Evolutionary conservation across 495 filamentous ascomycete genomes (phyloP).

Genomic region (Neurospora hispaniola): DNA sequence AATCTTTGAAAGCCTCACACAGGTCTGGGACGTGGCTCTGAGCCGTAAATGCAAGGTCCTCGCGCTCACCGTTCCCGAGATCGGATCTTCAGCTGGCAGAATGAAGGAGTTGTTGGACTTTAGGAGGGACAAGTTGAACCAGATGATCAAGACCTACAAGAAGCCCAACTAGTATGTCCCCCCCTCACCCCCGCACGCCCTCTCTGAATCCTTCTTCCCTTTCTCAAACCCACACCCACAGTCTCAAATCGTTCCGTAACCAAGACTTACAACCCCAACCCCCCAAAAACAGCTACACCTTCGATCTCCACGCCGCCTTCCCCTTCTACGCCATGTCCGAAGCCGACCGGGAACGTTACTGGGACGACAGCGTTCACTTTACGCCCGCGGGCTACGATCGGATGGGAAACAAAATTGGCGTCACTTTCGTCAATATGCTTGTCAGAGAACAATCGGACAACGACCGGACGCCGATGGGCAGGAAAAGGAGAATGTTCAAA

Average conservation of each 20-base stretch:
- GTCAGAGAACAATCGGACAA: conserved; percentile 23
- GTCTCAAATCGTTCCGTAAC: neutral
- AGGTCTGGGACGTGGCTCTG: conserved; percentile 38
- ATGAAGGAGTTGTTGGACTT: conserved; percentile 19
- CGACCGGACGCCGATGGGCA: conserved; percentile 12
- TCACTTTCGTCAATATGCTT: conserved; percentile 33
- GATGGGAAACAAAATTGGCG: conserved; percentile 44
- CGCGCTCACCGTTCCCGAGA: conserved; percentile 51
- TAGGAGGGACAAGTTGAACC: conserved; percentile 39
- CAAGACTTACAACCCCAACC: neutral
- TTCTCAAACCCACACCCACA: neutral
- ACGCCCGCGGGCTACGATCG: conserved; percentile 47
- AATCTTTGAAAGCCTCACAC: conserved; percentile 30
- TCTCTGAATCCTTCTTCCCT: neutral
- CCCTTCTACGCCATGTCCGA: conserved; percentile 40
- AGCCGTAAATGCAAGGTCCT: conserved; percentile 40
- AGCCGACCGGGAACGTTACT: conserved; percentile 35
- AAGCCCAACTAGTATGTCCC: conserved; percentile 35
- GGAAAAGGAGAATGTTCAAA: conserved; percentile 20
- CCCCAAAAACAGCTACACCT: conserved; percentile 30
- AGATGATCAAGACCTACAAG: conserved; percentile 36
- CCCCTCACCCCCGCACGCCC: neutral
- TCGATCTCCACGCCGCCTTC: conserved; percentile 42
- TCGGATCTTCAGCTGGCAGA: neutral
- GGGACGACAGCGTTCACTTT: conserved; percentile 54